Evolutionary conservation across 1,284 basidiomycete genomes (phyloP).

Genomic region (Moesziomyces antarcticus): DNA sequence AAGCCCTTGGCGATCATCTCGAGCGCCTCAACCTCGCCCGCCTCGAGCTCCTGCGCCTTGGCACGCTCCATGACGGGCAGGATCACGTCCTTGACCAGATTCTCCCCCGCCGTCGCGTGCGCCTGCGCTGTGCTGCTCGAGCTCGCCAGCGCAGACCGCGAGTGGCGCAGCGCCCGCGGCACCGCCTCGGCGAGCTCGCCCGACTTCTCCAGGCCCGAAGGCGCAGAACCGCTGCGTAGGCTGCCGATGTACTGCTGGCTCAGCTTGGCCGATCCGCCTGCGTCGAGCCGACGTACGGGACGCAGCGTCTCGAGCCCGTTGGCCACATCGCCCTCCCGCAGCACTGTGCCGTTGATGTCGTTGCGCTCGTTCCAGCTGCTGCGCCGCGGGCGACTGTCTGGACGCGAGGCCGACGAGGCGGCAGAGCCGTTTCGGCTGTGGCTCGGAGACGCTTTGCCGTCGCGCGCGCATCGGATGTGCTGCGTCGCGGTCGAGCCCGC

Average conservation of each 20-base stretch:
- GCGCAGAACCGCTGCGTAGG: constrained; percentile 36
- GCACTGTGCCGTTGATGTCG: constrained; percentile 77
- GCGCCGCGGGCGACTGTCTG: constrained; percentile 33
- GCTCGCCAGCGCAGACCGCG: constrained; percentile 38
- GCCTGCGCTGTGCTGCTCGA: constrained; percentile 29
- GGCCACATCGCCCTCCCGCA: constrained; percentile 79
- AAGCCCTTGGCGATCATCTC: constrained; percentile 91
- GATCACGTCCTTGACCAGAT: constrained; percentile 56
- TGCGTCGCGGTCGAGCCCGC: constrained; percentile 37
- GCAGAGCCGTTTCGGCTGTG: constrained; percentile 34
- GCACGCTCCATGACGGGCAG: constrained; percentile 58
- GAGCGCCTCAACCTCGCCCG: constrained; percentile 85
- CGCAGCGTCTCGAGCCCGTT: constrained; percentile 81
- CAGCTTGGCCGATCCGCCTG: constrained; percentile 78
- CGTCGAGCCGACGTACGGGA: constrained; percentile 90
- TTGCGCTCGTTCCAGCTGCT: constrained; percentile 73
- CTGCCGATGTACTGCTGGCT: constrained; percentile 82
- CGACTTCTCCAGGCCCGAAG: constrained; percentile 21
- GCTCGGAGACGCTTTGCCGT: constrained; percentile 42
- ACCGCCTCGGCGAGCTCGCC: constrained; percentile 2
- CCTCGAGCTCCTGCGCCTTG: constrained; percentile 78
- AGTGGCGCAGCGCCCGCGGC: constrained; percentile 27
- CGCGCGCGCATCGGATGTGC: constrained; percentile 41
- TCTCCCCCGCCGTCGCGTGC: constrained; percentile 41
- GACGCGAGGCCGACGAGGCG: constrained; percentile 21